A percentile compares a stretch with the other conserved stretches of the same genome.
Evolutionary conservation across 2,329 filamentous ascomycete genomes (phyloP).

Genomic region (Hymenoscyphus albidus): DNA sequence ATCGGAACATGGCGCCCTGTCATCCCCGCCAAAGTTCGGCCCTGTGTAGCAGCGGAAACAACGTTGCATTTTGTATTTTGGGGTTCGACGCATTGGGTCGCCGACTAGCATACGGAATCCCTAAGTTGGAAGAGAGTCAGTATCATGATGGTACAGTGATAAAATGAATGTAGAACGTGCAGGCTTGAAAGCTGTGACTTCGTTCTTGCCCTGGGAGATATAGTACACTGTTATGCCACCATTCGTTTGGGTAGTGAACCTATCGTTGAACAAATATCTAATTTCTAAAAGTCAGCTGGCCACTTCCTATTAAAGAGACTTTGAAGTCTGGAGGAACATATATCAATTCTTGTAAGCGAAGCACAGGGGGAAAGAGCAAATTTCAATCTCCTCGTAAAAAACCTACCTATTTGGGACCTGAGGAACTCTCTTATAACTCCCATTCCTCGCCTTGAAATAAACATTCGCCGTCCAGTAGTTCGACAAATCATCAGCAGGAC

Average conservation of each 20-base stretch:
- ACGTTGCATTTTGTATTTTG: slow-evolving; percentile 15
- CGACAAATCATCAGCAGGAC: slow-evolving; percentile 26
- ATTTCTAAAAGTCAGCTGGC: no score
- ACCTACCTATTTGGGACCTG: slow-evolving; percentile 14
- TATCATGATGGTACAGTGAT: no score
- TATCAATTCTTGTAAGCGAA: no score
- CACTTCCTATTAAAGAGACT: no score
- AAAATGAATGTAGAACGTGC: background rate
- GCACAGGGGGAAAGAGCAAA: no score
- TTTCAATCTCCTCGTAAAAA: slow-evolving; percentile 3
- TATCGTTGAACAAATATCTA: slow-evolving; percentile 14
- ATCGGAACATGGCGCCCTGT: slow-evolving; percentile 48
- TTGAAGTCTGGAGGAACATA: no score
- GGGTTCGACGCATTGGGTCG: slow-evolving; percentile 9
- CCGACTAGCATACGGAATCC: slow-evolving; percentile 21
- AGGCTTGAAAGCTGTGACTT: slow-evolving; percentile 23
- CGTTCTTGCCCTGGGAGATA: slow-evolving; percentile 10
- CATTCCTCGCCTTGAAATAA: slow-evolving; percentile 30
- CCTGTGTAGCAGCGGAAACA: slow-evolving; percentile 19
- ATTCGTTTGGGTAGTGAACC: slow-evolving; percentile 16
- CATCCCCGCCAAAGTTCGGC: slow-evolving; percentile 17
- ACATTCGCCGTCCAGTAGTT: slow-evolving; percentile 34
- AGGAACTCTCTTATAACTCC: slow-evolving; percentile 16
- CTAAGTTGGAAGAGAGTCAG: background rate
- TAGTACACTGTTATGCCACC: slow-evolving; percentile 17